Base-by-base conservation (phyloP, 2,329 filamentous ascomycete species). In the Ceratocystis cacaofunesta region DNA sequence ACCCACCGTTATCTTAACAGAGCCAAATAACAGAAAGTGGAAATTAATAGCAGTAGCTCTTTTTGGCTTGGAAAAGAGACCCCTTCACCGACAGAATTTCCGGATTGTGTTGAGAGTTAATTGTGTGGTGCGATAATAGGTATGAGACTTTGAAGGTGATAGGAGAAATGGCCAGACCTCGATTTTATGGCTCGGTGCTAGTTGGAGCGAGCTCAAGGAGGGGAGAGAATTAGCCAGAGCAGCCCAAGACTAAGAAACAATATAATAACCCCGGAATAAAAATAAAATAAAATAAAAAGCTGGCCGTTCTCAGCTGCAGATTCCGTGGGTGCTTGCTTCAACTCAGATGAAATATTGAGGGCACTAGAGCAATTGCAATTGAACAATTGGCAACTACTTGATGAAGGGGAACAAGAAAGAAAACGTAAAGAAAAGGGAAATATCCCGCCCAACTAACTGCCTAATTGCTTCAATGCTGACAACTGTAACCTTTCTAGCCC, bases 151-250 rank as follows among this genome's bases (percentile, higher is more conserved):
- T n/a, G 52, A 17, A 30, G 52, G 22, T 57, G 52, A 57, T 17
- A n/a, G 30, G 52, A 57, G 52, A 57, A 57, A 30, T 57, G 52
- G 52, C 52, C 52, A 57, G 52, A 57, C 52, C 15, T 57, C 17
- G 7, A 50, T 19, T 50, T 50, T 50, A 50, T 50, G 46, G 22
- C 22, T 57, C 30, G 10, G 8, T 57, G 52, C 36, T 32, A 5
- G 28, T 32, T 28, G 25, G 52, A 57, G 25, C 52, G 52, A 57
- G 52, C 52, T 57, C 52, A 57, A 28, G 19, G 22, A 15, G 19
- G 50, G 50, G 50, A 5, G 36, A 41, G 10, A 41, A 30, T 57
- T 57, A 12, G 10, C 19, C 52, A 57, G 52, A 28, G 52, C 52
- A 22, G n/a, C 36, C 36, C 12, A 50, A 50, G 1, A 25, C 17